Evolutionary conservation across 345 rosid genomes (phyloP).

Genomic region (Noccaea caerulescens): DNA sequence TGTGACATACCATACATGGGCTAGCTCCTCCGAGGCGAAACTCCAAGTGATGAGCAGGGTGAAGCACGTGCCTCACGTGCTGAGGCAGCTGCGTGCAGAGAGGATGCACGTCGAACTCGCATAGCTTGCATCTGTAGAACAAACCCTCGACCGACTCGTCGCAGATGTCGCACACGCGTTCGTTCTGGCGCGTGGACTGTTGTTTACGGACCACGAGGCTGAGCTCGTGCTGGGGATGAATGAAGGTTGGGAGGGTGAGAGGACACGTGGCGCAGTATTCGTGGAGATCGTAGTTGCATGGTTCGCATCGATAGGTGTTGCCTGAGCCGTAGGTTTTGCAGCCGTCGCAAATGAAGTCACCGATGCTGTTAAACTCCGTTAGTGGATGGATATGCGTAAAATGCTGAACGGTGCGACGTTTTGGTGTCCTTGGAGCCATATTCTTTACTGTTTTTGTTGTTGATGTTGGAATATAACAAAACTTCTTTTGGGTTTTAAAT

Average conservation of each 20-base stretch:
- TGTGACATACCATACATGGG: constrained; percentile 43
- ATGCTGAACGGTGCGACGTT: constrained; percentile 39
- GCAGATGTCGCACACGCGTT: constrained; percentile 46
- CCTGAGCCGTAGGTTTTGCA: constrained; percentile 49
- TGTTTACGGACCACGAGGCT: constrained; percentile 36
- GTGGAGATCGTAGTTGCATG: constrained; percentile 51
- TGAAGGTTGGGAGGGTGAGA: constrained; percentile 36
- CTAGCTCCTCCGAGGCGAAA: constrained; percentile 31
- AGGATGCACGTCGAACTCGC: constrained; percentile 51
- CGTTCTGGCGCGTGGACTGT: constrained; percentile 34
- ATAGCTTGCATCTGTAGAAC: constrained; percentile 47
- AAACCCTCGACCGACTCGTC: constrained; percentile 43
- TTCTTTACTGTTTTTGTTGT: constrained; percentile 7
- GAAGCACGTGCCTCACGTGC: constrained; percentile 42
- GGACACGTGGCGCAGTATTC: constrained; percentile 50
- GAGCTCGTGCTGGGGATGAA: constrained; percentile 47
- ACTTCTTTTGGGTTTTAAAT: background rate
- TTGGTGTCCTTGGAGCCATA: constrained; percentile 38
- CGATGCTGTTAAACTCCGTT: constrained; percentile 5
- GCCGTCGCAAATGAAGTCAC: constrained; percentile 47
- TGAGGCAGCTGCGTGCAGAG: constrained; percentile 46
- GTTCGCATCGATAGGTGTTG: constrained; percentile 32
- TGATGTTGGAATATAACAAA: constrained; percentile 15
- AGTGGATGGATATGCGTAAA: constrained; percentile 48
- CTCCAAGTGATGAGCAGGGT: constrained; percentile 43